Conservation (phyloP, 2,329 filamentous ascomycete species). For the Talaromyces sp. region DNA sequence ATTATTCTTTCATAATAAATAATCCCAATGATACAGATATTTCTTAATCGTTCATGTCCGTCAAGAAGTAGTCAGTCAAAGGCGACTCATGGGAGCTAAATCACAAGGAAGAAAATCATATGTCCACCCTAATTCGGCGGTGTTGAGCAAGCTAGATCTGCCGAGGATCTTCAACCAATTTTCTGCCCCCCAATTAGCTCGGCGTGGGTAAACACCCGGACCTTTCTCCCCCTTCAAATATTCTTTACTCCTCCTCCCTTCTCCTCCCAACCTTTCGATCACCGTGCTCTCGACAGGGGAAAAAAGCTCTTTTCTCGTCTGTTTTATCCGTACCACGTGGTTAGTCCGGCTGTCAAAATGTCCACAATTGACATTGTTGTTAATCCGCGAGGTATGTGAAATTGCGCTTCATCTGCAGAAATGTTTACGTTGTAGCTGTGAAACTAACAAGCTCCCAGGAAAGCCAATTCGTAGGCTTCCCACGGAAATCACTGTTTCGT, state of each 20-base stretch:
- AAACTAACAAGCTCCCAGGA: conserved; percentile 36
- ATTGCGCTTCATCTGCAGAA: conserved; percentile 19
- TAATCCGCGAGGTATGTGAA: conserved; percentile 25
- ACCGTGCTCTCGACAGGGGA: neutral
- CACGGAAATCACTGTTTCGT: conserved; percentile 47
- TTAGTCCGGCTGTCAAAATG: neutral
- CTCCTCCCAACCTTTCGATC: neutral
- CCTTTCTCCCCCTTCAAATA: neutral
- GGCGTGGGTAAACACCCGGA: neutral
- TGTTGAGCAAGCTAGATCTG: neutral
- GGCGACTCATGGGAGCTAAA: neutral
- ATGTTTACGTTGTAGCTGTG: conserved; percentile 1
- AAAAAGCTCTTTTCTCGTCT: neutral
- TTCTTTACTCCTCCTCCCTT: neutral
- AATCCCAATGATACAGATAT: neutral
- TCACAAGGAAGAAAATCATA: neutral
- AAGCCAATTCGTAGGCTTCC: conserved; percentile 58
- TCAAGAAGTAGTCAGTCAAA: neutral
- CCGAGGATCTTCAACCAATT: neutral
- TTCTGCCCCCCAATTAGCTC: neutral
- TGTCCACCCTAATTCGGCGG: neutral
- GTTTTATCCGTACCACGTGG: neutral
- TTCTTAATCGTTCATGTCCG: neutral
- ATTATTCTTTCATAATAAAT: no score
- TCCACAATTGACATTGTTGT: conserved; percentile 26